Evolutionary conservation across 352 stramenopile species (phyloP).

Genomic region (Phytopythium oedochilum): DNA sequence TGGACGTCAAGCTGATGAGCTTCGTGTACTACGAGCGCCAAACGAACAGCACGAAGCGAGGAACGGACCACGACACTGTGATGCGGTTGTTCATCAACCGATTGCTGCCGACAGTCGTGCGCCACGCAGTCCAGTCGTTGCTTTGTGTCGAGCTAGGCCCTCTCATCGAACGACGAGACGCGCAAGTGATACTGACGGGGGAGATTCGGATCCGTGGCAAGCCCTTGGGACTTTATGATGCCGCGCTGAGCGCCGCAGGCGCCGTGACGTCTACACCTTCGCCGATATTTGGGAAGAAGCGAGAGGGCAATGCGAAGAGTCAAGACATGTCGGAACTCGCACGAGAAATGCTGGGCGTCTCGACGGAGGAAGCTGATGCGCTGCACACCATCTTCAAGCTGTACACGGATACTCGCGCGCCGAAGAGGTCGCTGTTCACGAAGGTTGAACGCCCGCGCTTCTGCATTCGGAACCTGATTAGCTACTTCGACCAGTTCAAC

Average conservation of each 20-base stretch:
- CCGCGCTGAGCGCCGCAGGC: conserved; percentile 23
- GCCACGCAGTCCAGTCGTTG: conserved; percentile 48
- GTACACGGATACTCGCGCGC: conserved; percentile 36
- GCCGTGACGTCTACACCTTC: not conserved
- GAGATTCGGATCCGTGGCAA: conserved; percentile 62
- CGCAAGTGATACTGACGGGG: conserved; percentile 51
- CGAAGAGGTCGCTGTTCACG: conserved; percentile 49
- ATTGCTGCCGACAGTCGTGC: conserved; percentile 56
- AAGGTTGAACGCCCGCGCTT: conserved; percentile 32
- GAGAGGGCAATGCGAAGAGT: conserved; percentile 16
- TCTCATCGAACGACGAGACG: conserved; percentile 44
- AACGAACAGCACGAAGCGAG: conserved; percentile 44
- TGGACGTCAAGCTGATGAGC: conserved; percentile 65
- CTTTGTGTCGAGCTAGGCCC: conserved; percentile 60
- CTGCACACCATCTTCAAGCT: conserved; percentile 47
- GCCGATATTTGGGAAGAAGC: not conserved
- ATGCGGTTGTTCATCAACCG: conserved; percentile 82
- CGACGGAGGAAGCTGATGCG: conserved; percentile 38
- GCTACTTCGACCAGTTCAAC: conserved; percentile 65
- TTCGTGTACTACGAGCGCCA: conserved; percentile 71
- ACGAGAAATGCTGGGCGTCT: conserved; percentile 42
- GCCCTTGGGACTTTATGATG: conserved; percentile 54
- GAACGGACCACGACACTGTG: conserved; percentile 66
- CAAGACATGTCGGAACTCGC: conserved; percentile 32
- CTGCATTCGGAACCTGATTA: conserved; percentile 58